Percentiles rank a stretch among this genome's conserved stretches.
phyloP scores from a whole-genome alignment of 1,284 basidiomycete genomes.

The Veloboletus limbatus region DNA sequence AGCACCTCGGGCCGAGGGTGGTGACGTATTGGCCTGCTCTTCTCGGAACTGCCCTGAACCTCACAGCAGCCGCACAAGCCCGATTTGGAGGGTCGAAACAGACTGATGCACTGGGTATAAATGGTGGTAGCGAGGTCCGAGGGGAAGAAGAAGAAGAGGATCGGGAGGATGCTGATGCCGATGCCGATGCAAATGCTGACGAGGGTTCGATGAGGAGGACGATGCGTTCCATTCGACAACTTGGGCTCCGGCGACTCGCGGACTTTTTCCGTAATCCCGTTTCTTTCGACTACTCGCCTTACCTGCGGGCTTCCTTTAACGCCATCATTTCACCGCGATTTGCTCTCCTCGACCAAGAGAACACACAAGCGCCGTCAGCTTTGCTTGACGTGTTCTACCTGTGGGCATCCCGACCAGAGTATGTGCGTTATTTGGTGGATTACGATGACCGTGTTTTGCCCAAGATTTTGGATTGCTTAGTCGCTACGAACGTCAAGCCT shows the following conservation, averaged over 20 bases:
- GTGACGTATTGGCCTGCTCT: slow-evolving; percentile 71
- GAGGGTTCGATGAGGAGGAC: slow-evolving; percentile 43
- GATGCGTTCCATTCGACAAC: slow-evolving; percentile 69
- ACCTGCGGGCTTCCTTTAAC: slow-evolving; percentile 66
- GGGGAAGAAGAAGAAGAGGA: slow-evolving; percentile 39
- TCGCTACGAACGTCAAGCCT: slow-evolving; percentile 85
- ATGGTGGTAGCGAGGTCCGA: slow-evolving; percentile 32
- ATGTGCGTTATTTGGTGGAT: slow-evolving; percentile 46
- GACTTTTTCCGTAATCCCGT: slow-evolving; percentile 82
- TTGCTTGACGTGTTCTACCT: slow-evolving; percentile 84
- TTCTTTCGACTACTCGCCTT: slow-evolving; percentile 74
- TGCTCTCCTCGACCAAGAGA: slow-evolving; percentile 74
- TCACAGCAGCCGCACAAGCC: slow-evolving; percentile 65
- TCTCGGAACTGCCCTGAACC: slow-evolving; percentile 62
- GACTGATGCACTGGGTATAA: slow-evolving; percentile 11
- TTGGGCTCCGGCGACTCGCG: slow-evolving; percentile 82
- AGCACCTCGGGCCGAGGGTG: slow-evolving; percentile 74
- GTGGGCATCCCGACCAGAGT: slow-evolving; percentile 65
- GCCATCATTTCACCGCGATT: slow-evolving; percentile 84
- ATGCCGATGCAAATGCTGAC: slow-evolving; percentile 32
- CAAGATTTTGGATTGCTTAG: slow-evolving; percentile 79
- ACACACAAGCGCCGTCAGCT: slow-evolving; percentile 89
- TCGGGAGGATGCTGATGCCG: slow-evolving; percentile 28
- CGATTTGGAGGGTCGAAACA: slow-evolving; percentile 24
- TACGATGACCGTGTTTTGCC: slow-evolving; percentile 73